A percentile compares a stretch with the other conserved stretches of the same genome.
These are phyloP conservation scores for Eragrostis nindensis DNA, from an alignment of 176 grass and related monocot species.

Conservation along the genomic window DNA sequence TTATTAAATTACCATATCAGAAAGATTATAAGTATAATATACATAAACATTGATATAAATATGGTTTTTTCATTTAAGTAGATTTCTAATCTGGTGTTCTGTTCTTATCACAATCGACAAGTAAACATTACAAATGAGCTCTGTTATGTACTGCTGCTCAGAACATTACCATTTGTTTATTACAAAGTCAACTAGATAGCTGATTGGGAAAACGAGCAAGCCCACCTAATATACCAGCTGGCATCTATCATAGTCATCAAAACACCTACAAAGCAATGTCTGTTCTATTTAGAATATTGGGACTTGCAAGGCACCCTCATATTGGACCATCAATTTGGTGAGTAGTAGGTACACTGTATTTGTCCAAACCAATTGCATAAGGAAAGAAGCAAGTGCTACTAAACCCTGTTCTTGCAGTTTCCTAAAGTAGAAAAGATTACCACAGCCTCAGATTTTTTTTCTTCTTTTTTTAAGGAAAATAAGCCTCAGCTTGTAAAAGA, in stretches of 20 bases:
- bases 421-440: constrained; percentile 13
- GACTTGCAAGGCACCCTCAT: constrained; percentile 48
- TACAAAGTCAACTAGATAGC: constrained; percentile 16
- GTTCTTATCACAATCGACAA: constrained; percentile 27
- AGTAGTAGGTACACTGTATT: constrained; percentile 23
- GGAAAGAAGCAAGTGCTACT: background rate
- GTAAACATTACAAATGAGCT: background rate
- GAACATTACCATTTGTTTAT: background rate
- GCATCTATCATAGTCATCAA: constrained; percentile 31
- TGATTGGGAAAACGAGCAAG: constrained; percentile 15
- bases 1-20: constrained; percentile 29
- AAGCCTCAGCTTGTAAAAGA: background rate
- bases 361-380: background rate
- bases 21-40: constrained; percentile 3
- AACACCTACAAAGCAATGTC: constrained; percentile 22
- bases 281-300: constrained; percentile 23
- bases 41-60: background rate
- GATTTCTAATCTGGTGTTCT: background rate
- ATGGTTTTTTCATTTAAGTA: background rate
- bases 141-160: background rate
- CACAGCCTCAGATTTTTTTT: background rate
- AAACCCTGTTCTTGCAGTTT: background rate
- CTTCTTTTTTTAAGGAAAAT: too few relatives aligned
- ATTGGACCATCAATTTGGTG: constrained; percentile 46
- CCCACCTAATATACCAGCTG: constrained; percentile 34